These are phyloP conservation scores for Simplicillium aogashimaense DNA, from an alignment of 2,329 filamentous ascomycete genomes.

Conservation along the genomic window DNA sequence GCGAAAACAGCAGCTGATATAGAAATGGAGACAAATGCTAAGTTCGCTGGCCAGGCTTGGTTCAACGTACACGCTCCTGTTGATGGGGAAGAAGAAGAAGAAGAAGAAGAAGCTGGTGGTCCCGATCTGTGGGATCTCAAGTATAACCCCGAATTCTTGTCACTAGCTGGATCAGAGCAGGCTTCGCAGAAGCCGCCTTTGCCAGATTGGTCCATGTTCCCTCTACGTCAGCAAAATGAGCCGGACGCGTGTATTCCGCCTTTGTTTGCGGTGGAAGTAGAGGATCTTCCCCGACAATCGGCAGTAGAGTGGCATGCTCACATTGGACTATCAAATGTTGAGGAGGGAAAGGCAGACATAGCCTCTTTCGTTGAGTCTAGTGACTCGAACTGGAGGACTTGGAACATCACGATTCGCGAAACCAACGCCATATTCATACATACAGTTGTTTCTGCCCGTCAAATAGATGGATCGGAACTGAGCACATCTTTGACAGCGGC, in stretches of 20 bases:
- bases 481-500: too few species aligned
- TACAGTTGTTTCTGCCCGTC: too few species aligned
- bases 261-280: slow-evolving; percentile 66
- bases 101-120: slow-evolving; percentile 38
- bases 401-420: slow-evolving; percentile 15
- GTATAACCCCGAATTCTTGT: slow-evolving; percentile 43
- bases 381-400: slow-evolving; percentile 14
- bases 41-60: slow-evolving; percentile 39
- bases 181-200: slow-evolving; percentile 20
- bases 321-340: slow-evolving; percentile 38
- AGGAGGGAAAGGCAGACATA: slow-evolving; percentile 17
- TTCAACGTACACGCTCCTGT: slow-evolving; percentile 26
- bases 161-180: slow-evolving; percentile 21
- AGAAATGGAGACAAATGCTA: slow-evolving; percentile 23
- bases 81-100: slow-evolving; percentile 26
- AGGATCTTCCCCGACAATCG: slow-evolving; percentile 63
- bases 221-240: slow-evolving; percentile 24
- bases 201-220: slow-evolving; percentile 41
- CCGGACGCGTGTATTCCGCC: slow-evolving; percentile 41
- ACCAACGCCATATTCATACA: slow-evolving; percentile 8
- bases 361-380: slow-evolving; percentile 9
- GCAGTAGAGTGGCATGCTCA: slow-evolving; percentile 78
- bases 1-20: slow-evolving; percentile 23
- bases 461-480: too few species aligned
- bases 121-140: slow-evolving; percentile 61